phyloP scores from a whole-genome alignment of 2,329 filamentous ascomycete genomes.

The Coniochaeta sp. region DNA sequence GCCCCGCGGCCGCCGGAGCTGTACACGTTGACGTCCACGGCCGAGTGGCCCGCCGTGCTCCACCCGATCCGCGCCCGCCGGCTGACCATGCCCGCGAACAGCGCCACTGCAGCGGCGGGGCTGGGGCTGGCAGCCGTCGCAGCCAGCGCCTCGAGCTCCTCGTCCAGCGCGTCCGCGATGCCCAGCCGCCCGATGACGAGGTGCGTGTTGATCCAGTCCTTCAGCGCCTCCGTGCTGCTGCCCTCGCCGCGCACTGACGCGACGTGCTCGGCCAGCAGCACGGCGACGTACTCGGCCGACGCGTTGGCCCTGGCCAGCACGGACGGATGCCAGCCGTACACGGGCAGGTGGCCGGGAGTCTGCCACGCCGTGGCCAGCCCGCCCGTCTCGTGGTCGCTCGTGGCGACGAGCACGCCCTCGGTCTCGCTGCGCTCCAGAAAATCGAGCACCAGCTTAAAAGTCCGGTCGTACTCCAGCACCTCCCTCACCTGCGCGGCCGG shows the following conservation, averaged over 20 bases:
- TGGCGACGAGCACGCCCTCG: slow-evolving; percentile 76
- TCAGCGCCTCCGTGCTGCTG: slow-evolving; percentile 30
- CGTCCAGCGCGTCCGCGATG: slow-evolving; percentile 62
- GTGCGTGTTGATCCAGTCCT: slow-evolving; percentile 59
- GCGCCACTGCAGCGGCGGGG: slow-evolving; percentile 43
- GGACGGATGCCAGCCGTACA: slow-evolving; percentile 72
- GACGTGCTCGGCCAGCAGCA: slow-evolving; percentile 55
- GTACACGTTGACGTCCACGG: slow-evolving; percentile 95
- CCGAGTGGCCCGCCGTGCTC: slow-evolving; percentile 89
- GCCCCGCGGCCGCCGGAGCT: slow-evolving; percentile 62
- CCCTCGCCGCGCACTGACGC: slow-evolving; percentile 19
- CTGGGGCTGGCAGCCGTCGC: too few relatives aligned
- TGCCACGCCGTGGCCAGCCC: slow-evolving; percentile 76
- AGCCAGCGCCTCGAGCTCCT: slow-evolving; percentile 63
- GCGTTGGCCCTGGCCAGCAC: slow-evolving; percentile 72
- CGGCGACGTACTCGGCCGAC: slow-evolving; percentile 64
- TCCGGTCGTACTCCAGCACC: slow-evolving; percentile 87
- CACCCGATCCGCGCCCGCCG: slow-evolving; percentile 85
- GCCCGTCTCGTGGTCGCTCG: slow-evolving; percentile 94
- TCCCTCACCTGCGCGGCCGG: slow-evolving; percentile 81
- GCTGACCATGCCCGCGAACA: slow-evolving; percentile 81
- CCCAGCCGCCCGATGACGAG: slow-evolving; percentile 68
- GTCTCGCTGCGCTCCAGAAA: slow-evolving; percentile 70
- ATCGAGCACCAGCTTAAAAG: slow-evolving; percentile 75
- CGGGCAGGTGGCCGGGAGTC: slow-evolving; percentile 42